A percentile compares a stretch with the other conserved stretches of the same genome.
These are phyloP conservation scores for Cutaneotrichosporon cavernicola DNA, from an alignment of 1,284 basidiomycete genomes.

Conservation along the genomic window DNA sequence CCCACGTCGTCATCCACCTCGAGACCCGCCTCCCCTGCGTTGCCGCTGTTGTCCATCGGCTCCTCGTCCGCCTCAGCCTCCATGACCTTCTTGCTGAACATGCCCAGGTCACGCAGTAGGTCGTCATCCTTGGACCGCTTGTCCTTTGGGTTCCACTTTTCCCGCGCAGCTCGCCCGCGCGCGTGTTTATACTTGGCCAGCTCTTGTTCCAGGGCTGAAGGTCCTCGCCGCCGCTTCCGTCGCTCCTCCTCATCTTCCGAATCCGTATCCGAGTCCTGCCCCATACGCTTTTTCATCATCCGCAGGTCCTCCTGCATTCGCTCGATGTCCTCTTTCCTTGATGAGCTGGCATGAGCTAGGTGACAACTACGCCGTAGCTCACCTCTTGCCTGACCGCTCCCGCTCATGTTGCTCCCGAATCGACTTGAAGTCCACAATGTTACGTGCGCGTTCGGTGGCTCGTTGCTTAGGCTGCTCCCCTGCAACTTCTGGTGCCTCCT, in stretches of 20 bases:
- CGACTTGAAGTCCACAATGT: constrained; percentile 61
- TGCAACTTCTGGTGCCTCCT: constrained; percentile 28
- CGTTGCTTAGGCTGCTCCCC: constrained; percentile 6
- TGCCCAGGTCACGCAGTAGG: constrained; percentile 66
- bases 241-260: constrained; percentile 38
- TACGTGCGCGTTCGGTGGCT: constrained; percentile 30
- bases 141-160: constrained; percentile 49
- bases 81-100: constrained; percentile 70
- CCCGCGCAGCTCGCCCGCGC: constrained; percentile 59
- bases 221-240: constrained; percentile 53
- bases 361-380: constrained; percentile 29
- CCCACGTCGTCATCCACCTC: constrained; percentile 79
- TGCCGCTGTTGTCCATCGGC: constrained; percentile 23
- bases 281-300: constrained; percentile 58
- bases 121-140: constrained; percentile 64
- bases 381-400: constrained; percentile 64
- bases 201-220: constrained; percentile 74
- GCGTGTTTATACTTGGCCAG: constrained; percentile 72
- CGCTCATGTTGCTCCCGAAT: constrained; percentile 71
- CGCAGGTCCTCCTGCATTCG: constrained; percentile 84
- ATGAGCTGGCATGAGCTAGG: constrained; percentile 55
- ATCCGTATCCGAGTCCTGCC: constrained; percentile 45
- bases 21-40: constrained; percentile 55
- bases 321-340: constrained; percentile 74
- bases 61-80: constrained; percentile 22